Conservation (phyloP, 2,329 filamentous ascomycete genomes). For the Amauroascus verrucosus region DNA sequence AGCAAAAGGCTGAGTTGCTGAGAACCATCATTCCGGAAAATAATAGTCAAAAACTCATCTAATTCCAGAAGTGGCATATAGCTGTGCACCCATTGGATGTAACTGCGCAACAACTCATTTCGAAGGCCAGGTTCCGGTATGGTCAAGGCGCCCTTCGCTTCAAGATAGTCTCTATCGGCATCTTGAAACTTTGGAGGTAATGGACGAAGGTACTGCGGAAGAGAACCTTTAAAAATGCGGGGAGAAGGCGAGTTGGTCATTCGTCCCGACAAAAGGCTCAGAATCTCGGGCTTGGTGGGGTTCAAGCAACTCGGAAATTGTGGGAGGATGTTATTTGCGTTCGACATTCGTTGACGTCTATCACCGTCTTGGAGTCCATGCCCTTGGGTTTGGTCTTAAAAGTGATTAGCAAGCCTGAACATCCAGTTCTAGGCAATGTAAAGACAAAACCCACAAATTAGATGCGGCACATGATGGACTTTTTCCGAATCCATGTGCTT, state of each 20-base stretch:
- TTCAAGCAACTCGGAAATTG: constrained; percentile 29
- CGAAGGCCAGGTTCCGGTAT: constrained; percentile 62
- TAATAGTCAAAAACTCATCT: constrained; percentile 49
- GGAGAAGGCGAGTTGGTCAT: constrained; percentile 36
- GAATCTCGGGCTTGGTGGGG: constrained; percentile 23
- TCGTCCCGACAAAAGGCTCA: constrained; percentile 15
- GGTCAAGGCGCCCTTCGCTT: constrained; percentile 71
- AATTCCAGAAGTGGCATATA: constrained; percentile 81
- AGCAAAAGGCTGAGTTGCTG: constrained; percentile 70
- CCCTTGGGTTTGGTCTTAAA: constrained; percentile 41
- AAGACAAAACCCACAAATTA: constrained; percentile 47
- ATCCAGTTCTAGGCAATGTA: neutral
- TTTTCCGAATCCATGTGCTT: constrained; percentile 40
- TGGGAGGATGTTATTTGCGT: constrained; percentile 29
- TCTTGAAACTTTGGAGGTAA: constrained; percentile 64
- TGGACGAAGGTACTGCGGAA: constrained; percentile 65
- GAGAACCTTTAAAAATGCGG: constrained; percentile 37
- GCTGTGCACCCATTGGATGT: constrained; percentile 81
- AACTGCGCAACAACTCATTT: constrained; percentile 70
- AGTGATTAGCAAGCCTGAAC: neutral
- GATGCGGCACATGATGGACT: constrained; percentile 52
- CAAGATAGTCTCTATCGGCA: constrained; percentile 75
- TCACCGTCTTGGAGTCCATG: constrained; percentile 37
- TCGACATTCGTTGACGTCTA: constrained; percentile 40
- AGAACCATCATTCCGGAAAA: constrained; percentile 56